Evolutionary conservation across 345 rosid species (phyloP), one percentile per base, ranked within the genome.

Genomic region (Physaria fendleri): DNA sequence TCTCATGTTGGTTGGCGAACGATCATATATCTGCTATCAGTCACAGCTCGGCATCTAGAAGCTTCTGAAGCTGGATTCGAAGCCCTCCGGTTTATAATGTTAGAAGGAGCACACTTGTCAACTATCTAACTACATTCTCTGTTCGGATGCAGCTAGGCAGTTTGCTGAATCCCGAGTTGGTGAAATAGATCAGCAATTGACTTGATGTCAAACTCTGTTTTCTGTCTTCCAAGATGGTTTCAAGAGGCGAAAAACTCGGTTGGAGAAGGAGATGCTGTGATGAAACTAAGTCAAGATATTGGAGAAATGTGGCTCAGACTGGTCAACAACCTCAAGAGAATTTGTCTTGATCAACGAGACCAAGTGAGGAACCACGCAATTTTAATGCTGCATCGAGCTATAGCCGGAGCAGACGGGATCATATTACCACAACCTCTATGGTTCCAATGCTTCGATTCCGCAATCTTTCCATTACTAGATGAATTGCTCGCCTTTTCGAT

Each of bases 251-350:
- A 70, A 61, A 72, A 50, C 39, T 61, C 79, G 0, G 68, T 54
- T 20, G 77, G 74, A 35, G 76, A 78, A 54, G 87, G 78, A 46
- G 79, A 71, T 65, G 81, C 83, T 25, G 56, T 63, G 45, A 54
- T 11, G 45, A 78, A 71, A 68, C 70, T 85, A 46, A 68, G 68
- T 50, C 78, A 79, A 56, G 84, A 81, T 69, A 78, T 81, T 27
- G 87, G 85, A 41, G 85, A 86, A 65, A 86, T 83, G 94, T 85
- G 94, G 94, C 49, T 83, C 57, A 79, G 84, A 46, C 76, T 85
- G 39, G 79, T 81, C 46, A 83, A 81, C 56, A 83, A 76, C 47
- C 66, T 86, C 62, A 78, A 72, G 38, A 77, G 72, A 32, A 71
- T 78, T 8, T 83, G 87, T 72, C 64, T 75, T 68, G 90, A 86